These are phyloP conservation scores for Closterium sp. DNA, from an alignment of 139 green algal species.

Conservation along the genomic window DNA sequence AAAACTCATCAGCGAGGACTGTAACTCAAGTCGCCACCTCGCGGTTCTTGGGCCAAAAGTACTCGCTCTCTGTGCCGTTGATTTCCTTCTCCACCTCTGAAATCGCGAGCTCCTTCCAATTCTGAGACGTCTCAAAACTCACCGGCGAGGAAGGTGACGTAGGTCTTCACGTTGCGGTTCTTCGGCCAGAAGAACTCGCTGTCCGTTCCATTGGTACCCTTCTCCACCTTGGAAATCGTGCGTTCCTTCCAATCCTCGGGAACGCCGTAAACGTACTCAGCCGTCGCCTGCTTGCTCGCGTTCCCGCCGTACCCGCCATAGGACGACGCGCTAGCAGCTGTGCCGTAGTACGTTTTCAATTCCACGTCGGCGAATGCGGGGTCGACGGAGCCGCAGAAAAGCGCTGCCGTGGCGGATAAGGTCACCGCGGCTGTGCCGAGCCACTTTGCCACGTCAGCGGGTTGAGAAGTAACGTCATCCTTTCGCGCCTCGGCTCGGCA, in stretches of 20 bases:
- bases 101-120: slow-evolving; percentile 33
- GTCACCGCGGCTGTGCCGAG: not conserved
- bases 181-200: slow-evolving; percentile 51
- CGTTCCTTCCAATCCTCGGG: slow-evolving; percentile 51
- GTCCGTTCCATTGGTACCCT: slow-evolving; percentile 56
- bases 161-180: slow-evolving; percentile 55
- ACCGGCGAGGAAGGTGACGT: slow-evolving; percentile 53
- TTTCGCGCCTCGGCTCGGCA: not conserved
- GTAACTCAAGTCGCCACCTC: slow-evolving; percentile 50
- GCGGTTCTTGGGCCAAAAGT: slow-evolving; percentile 41
- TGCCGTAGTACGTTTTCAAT: slow-evolving; percentile 39
- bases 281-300: slow-evolving; percentile 32
- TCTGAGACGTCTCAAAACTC: not conserved
- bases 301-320: slow-evolving; percentile 51
- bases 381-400: not conserved
- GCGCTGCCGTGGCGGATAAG: not conserved
- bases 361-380: slow-evolving; percentile 21
- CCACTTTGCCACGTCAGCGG: not conserved
- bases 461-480: not conserved
- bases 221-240: slow-evolving; percentile 54
- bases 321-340: slow-evolving; percentile 38
- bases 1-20: too few relatives aligned
- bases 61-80: slow-evolving; percentile 55
- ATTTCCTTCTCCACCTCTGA: slow-evolving; percentile 54
- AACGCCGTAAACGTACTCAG: slow-evolving; percentile 50